phyloP scores from a whole-genome alignment of 2,329 filamentous ascomycete genomes.

The Rhinocladiella mackenziei region DNA sequence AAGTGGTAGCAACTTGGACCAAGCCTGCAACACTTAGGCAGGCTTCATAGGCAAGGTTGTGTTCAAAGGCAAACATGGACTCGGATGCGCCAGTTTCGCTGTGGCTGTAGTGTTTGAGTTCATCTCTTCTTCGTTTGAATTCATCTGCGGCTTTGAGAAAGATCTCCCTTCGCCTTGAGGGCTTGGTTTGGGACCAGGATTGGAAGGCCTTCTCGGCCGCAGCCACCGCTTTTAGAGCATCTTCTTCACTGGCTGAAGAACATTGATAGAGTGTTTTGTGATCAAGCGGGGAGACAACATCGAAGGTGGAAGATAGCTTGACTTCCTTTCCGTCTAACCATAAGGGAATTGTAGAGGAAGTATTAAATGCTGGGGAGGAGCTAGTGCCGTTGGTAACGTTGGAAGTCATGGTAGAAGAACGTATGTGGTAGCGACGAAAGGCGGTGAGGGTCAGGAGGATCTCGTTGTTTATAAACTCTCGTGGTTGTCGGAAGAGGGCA shows the following conservation, averaged over 20 bases:
- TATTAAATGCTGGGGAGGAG: slow-evolving; percentile 24
- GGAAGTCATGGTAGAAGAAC: slow-evolving; percentile 11
- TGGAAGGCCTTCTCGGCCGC: slow-evolving; percentile 66
- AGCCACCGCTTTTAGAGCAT: slow-evolving; percentile 54
- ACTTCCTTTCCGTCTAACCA: slow-evolving; percentile 44
- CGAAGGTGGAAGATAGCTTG: slow-evolving; percentile 39
- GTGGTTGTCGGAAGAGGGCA: too few relatives aligned
- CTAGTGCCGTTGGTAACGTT: slow-evolving; percentile 19
- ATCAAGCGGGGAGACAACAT: slow-evolving; percentile 54
- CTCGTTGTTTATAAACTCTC: too few relatives aligned
- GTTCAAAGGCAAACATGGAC: slow-evolving; percentile 34
- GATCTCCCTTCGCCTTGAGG: slow-evolving; percentile 61
- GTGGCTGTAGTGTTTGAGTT: slow-evolving; percentile 58
- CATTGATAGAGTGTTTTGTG: slow-evolving; percentile 53
- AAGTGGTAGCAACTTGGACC: slow-evolving; percentile 34
- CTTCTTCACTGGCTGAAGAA: slow-evolving; percentile 53
- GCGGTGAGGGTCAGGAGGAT: too few relatives aligned
- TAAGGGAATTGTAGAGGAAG: slow-evolving; percentile 36
- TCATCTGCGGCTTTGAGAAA: slow-evolving; percentile 64
- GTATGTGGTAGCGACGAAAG: background rate
- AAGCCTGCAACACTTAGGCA: slow-evolving; percentile 23
- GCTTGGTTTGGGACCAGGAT: slow-evolving; percentile 63
- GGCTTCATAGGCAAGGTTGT: slow-evolving; percentile 19
- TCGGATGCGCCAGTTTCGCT: slow-evolving; percentile 54
- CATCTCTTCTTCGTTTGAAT: slow-evolving; percentile 56